Base-by-base conservation (phyloP, 805 yeast genomes). In the Yarrowia sp. region DNA sequence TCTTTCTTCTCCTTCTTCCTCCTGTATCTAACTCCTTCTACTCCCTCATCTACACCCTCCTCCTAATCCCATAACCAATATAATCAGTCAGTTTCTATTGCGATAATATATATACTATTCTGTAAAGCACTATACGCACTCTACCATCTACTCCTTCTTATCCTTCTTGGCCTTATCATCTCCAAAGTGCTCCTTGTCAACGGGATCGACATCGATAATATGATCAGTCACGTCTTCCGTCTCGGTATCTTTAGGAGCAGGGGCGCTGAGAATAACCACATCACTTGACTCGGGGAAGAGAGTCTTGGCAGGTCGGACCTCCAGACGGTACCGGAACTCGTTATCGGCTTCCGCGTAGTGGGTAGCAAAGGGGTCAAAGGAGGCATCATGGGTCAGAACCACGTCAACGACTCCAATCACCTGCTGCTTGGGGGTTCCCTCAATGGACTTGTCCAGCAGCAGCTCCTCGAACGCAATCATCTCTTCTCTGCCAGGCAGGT, bases 391-490 rank as follows among this genome's bases (percentile, higher is more conserved):
- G 32, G 41, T 43, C 16, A 58, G 51, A 8, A 58, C 63, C 14
- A 58, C 51, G 17, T 58, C 63, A 4, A 58, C 51, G 6, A 58
- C 51, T 2, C 63, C 63, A 58, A 58, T 58, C 10, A 54, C 46
- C 61, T 54, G 61, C 35, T 38, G 33, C 46, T 38, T 54, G 30
- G 63, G 63, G 11, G 14, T 41, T 21, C 51, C 38, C 35, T 36
- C 44, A 24, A 58, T 43, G n/a, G 63, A 58, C 38, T 32, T 41
- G 41, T 58, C 63, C 21, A 41, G 51, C 28, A 58, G 63, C 22
- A 41, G 21, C 40, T 41, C 51, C 32, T 58, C 63, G n/a, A 58
- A 43, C 17, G 43, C 63, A 30, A 58, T 43, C 63, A 58, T 41
- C 17, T 58, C 51, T 30, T 58, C 51, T 43, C 49, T 28, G 11